These are phyloP conservation scores for Fusarium duplospermum DNA, from an alignment of 2,329 filamentous ascomycete genomes.

Conservation along the genomic window DNA sequence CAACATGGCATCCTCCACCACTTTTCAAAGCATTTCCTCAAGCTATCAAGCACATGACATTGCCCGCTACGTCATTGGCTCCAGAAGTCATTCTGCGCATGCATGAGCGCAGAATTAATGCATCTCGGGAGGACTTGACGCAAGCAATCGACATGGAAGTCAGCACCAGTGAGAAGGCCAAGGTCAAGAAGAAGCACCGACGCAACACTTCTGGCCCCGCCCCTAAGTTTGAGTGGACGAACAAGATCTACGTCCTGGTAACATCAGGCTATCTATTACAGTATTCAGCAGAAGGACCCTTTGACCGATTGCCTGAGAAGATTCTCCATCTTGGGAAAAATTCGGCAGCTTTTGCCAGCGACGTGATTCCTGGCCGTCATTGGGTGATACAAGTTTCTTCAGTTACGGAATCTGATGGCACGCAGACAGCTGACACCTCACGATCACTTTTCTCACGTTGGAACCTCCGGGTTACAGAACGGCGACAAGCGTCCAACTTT, in stretches of 20 bases:
- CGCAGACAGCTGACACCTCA: constrained; percentile 57
- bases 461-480: constrained; percentile 66
- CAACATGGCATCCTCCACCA: constrained; percentile 76
- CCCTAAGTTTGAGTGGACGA: constrained; percentile 71
- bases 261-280: constrained; percentile 80
- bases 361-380: constrained; percentile 81
- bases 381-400: constrained; percentile 84
- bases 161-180: constrained; percentile 47
- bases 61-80: constrained; percentile 75
- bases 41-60: constrained; percentile 78
- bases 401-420: constrained; percentile 69
- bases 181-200: constrained; percentile 60
- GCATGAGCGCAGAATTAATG: constrained; percentile 60
- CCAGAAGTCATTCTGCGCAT: constrained; percentile 76
- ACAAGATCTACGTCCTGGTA: constrained; percentile 78
- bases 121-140: constrained; percentile 28
- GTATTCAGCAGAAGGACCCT: constrained; percentile 76
- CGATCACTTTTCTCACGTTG: constrained; percentile 75
- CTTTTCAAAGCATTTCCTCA: constrained; percentile 91
- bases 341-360: constrained; percentile 83
- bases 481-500: constrained; percentile 70
- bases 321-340: constrained; percentile 77
- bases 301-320: constrained; percentile 79
- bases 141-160: constrained; percentile 24
- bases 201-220: constrained; percentile 55